These are phyloP conservation scores for Spizellomyces sp. DNA, from an alignment of 192 early-diverging fungal genomes.

Conservation along the genomic window DNA sequence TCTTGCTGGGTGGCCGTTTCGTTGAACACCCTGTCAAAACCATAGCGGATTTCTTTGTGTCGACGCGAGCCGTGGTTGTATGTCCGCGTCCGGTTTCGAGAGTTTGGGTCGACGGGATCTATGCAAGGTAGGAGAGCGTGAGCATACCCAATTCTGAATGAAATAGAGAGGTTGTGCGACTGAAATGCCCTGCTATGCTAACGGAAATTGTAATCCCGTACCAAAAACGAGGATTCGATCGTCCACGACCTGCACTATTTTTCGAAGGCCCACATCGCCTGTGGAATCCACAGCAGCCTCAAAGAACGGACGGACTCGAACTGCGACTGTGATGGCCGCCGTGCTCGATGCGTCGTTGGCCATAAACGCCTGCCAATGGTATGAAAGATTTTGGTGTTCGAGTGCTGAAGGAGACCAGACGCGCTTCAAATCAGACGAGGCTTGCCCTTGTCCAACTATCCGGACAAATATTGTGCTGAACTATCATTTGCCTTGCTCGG, in stretches of 20 bases:
- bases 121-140: conserved; percentile 6
- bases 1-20: conserved; percentile 71
- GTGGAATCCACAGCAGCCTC: background rate
- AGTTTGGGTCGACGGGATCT: conserved; percentile 27
- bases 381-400: too few relatives aligned
- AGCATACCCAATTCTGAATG: background rate
- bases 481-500: too few relatives aligned
- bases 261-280: background rate
- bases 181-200: too few relatives aligned
- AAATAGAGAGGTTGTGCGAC: too few relatives aligned
- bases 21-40: conserved; percentile 78
- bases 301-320: conserved; percentile 27
- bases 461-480: too few relatives aligned
- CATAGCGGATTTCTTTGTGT: conserved; percentile 65
- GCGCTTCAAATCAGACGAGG: too few relatives aligned
- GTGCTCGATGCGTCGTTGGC: background rate
- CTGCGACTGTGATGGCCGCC: conserved; percentile 32
- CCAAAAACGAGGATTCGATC: conserved; percentile 27
- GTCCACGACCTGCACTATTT: conserved; percentile 23
- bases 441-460: too few relatives aligned
- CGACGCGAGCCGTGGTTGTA: conserved; percentile 32
- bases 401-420: too few relatives aligned
- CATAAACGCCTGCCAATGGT: too few relatives aligned
- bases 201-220: background rate
- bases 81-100: background rate